A percentile compares a stretch with the other conserved stretches of the same genome.
phyloP scores from a whole-genome alignment of 2,329 filamentous ascomycete genomes.

The Colletotrichum endophyticum region DNA sequence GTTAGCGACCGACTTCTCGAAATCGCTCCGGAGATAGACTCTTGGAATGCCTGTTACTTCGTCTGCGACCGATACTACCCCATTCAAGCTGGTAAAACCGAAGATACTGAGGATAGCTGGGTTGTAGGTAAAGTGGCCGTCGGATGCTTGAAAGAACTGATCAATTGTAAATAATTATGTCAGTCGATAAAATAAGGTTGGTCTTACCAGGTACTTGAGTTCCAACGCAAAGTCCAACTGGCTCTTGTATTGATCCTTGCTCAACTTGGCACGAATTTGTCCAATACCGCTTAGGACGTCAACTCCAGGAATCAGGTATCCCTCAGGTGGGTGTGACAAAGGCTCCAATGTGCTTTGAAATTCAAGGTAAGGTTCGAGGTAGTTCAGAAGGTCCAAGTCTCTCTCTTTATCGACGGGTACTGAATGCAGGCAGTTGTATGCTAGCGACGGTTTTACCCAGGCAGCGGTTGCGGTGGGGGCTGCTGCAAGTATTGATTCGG shows the following conservation, averaged over 20 bases:
- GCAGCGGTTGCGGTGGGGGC: background rate
- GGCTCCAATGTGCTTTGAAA: conserved; percentile 23
- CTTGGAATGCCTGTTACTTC: conserved; percentile 8
- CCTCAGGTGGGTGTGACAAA: conserved; percentile 17
- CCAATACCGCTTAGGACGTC: conserved; percentile 20
- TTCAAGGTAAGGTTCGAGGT: conserved; percentile 18
- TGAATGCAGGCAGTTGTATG: conserved; percentile 15
- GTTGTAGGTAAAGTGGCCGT: conserved; percentile 22
- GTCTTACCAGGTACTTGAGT: conserved; percentile 7
- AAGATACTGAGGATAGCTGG: conserved; percentile 20
- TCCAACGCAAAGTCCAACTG: conserved; percentile 21
- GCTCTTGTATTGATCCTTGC: conserved; percentile 12
- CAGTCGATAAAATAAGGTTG: background rate
- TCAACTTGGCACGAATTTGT: conserved; percentile 19
- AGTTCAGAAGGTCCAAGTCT: conserved; percentile 21
- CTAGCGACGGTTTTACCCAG: background rate
- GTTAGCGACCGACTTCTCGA: background rate
- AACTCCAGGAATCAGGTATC: conserved; percentile 23
- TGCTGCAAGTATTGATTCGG: background rate
- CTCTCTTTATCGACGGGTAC: conserved; percentile 9
- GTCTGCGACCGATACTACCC: conserved; percentile 21
- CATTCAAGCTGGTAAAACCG: background rate
- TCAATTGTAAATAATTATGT: background rate
- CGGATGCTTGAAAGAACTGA: conserved; percentile 8
- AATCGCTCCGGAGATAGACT: conserved; percentile 6